Conservation (phyloP, 805 yeast genomes). For the Metschnikowia shivogae region DNA sequence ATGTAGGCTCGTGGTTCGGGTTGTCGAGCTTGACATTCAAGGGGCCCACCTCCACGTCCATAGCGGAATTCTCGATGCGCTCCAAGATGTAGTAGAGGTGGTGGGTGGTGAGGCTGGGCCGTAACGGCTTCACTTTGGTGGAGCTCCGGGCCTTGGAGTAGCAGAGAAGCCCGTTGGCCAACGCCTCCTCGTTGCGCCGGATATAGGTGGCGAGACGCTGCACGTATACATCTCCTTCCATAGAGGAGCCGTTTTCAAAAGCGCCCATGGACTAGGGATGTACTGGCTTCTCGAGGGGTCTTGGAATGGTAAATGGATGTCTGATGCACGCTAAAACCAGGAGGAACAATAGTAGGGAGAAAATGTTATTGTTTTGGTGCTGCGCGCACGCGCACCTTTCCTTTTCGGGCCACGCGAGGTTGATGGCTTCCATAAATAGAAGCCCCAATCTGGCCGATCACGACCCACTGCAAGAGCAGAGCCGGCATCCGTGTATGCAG, state of each 20-base stretch:
- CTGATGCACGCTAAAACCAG: conserved; percentile 1
- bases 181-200: conserved; percentile 52
- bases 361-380: conserved; percentile 8
- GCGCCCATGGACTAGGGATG: conserved; percentile 13
- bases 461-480: too few species aligned
- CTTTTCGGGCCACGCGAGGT: neutral
- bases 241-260: conserved; percentile 29
- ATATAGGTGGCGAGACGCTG: conserved; percentile 52
- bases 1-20: conserved; percentile 50
- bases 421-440: too few species aligned
- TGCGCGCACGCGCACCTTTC: conserved; percentile 2
- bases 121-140: conserved; percentile 45
- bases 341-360: neutral
- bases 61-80: conserved; percentile 46
- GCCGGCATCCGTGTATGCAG: too few species aligned
- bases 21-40: conserved; percentile 55
- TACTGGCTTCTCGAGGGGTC: too few species aligned
- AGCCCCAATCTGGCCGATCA: too few species aligned
- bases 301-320: neutral
- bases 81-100: conserved; percentile 61
- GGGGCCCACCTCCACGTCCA: conserved; percentile 56
- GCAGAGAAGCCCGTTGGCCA: conserved; percentile 55
- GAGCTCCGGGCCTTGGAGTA: conserved; percentile 37
- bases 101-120: conserved; percentile 57
- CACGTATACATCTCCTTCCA: conserved; percentile 56